phyloP scores from a whole-genome alignment of 305 asterid species.

The Fraxinus sp. region DNA sequence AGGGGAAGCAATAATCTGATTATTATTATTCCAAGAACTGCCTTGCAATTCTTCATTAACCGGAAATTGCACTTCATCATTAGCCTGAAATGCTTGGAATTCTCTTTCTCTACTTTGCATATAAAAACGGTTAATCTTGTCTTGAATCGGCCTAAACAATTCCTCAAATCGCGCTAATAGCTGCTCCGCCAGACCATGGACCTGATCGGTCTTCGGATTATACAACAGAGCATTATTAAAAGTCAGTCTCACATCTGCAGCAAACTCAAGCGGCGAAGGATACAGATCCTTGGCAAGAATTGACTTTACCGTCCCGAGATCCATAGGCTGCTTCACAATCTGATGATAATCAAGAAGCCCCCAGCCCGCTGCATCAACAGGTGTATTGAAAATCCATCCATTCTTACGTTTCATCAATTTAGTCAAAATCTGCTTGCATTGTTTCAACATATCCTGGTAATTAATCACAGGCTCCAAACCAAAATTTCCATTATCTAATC shows the following conservation, averaged over 20 bases:
- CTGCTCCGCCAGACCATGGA: slow-evolving; percentile 62
- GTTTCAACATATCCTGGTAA: slow-evolving; percentile 56
- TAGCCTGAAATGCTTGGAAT: slow-evolving; percentile 18
- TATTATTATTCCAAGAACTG: slow-evolving; percentile 64
- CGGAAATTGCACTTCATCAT: slow-evolving; percentile 12
- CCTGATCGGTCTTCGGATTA: slow-evolving; percentile 80
- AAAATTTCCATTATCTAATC: slow-evolving; percentile 30
- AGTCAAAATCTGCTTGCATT: slow-evolving; percentile 60
- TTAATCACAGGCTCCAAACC: slow-evolving; percentile 24
- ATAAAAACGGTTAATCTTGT: slow-evolving; percentile 31
- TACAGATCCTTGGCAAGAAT: slow-evolving; percentile 60
- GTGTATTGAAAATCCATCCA: slow-evolving; percentile 58
- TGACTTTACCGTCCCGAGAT: slow-evolving; percentile 80
- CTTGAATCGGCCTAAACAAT: slow-evolving; percentile 65
- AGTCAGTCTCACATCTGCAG: slow-evolving; percentile 75
- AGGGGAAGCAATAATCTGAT: slow-evolving; percentile 44
- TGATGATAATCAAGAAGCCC: slow-evolving; percentile 83
- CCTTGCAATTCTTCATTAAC: slow-evolving; percentile 44
- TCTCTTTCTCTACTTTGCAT: slow-evolving; percentile 35
- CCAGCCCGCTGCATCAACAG: slow-evolving; percentile 68
- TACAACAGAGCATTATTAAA: slow-evolving; percentile 86
- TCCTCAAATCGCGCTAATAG: slow-evolving; percentile 66
- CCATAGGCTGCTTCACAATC: slow-evolving; percentile 90
- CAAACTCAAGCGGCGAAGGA: slow-evolving; percentile 60
- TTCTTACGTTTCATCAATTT: slow-evolving; percentile 68